These are phyloP conservation scores for Capsicum rhomboideum DNA, from an alignment of 257 asterid genomes.

Conservation along the genomic window DNA sequence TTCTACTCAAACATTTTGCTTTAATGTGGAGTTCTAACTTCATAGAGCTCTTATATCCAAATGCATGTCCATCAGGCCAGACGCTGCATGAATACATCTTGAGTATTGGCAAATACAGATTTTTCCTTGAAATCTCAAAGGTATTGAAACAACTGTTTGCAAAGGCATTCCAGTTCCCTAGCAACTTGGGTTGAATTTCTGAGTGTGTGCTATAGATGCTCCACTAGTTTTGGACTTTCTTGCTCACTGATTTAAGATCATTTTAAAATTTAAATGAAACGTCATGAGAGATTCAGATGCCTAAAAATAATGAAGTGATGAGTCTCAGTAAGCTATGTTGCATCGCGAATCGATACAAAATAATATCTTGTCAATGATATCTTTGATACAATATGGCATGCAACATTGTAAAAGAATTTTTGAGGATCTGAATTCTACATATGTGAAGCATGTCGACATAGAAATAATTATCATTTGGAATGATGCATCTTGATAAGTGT, in stretches of 20 bases:
- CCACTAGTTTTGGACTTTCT: not conserved
- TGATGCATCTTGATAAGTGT: no score
- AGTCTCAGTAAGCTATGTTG: no score
- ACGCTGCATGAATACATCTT: not conserved
- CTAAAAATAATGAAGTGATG: no score
- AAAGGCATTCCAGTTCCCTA: not conserved
- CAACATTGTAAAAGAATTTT: no score
- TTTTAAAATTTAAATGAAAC: no score
- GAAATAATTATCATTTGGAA: no score
- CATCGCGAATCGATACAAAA: no score
- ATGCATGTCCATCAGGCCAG: not conserved
- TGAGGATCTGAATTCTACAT: no score
- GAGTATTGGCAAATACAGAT: not conserved
- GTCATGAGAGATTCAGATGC: no score
- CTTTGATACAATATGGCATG: no score
- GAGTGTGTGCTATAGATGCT: not conserved
- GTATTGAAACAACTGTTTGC: not conserved
- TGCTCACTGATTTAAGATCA: not conserved
- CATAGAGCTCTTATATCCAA: not conserved
- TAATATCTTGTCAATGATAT: no score
- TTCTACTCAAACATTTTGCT: not conserved
- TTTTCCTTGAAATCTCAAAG: not conserved
- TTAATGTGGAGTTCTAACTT: not conserved
- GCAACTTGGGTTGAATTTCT: not conserved
- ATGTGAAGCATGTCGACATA: no score